Conservation (phyloP, 2,329 filamentous ascomycete species). For the Rhynchosporium secalis region DNA sequence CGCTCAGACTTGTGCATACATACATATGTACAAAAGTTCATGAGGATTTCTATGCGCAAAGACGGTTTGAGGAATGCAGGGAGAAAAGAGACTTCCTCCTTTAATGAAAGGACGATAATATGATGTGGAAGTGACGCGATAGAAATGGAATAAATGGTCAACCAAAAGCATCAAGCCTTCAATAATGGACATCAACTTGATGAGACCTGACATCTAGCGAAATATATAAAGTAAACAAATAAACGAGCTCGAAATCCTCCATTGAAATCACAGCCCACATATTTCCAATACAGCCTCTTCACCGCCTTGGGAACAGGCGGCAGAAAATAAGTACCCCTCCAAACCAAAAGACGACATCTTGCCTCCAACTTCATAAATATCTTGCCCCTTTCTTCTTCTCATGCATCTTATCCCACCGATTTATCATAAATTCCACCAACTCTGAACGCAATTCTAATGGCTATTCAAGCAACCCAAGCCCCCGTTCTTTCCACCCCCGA, state of each 20-base stretch:
- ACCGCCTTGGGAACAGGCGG: background rate
- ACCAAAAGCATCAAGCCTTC: too few species aligned
- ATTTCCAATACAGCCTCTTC: background rate
- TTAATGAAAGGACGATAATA: too few species aligned
- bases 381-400: background rate
- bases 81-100: too few species aligned
- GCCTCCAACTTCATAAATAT: background rate
- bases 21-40: too few species aligned
- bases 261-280: background rate
- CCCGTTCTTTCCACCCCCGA: constrained; percentile 66
- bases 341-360: background rate
- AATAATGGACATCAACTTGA: too few species aligned
- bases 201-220: too few species aligned
- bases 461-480: constrained; percentile 47
- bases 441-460: background rate
- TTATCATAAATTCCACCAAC: background rate
- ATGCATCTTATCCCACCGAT: too few species aligned
- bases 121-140: too few species aligned
- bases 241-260: background rate
- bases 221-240: background rate
- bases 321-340: constrained; percentile 7
- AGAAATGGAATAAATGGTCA: too few species aligned
- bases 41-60: too few species aligned
- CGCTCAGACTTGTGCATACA: too few species aligned
- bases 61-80: too few species aligned